Conservation (phyloP, 331 rosid species). For the Ulmus americana region DNA sequence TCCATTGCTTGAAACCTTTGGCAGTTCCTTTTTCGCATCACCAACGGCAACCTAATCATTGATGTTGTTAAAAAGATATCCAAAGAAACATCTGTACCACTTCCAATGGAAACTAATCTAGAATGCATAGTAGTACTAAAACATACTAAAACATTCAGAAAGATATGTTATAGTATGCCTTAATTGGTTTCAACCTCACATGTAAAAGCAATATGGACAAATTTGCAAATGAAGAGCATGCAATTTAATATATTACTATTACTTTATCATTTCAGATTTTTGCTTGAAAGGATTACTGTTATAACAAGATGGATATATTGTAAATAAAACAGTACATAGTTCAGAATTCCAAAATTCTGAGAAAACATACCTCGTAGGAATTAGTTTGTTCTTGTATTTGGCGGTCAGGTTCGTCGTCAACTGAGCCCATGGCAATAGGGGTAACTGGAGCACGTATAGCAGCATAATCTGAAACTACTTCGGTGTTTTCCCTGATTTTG, state of each 20-base stretch:
- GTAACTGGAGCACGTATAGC: slow-evolving; percentile 44
- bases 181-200: too few relatives aligned
- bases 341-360: background rate
- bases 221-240: background rate
- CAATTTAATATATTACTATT: background rate
- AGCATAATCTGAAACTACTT: slow-evolving; percentile 36
- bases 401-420: slow-evolving; percentile 36
- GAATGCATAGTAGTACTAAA: background rate
- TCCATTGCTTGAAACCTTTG: slow-evolving; percentile 33
- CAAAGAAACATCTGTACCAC: slow-evolving; percentile 5
- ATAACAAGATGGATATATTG: background rate
- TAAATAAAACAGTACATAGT: background rate
- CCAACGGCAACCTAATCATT: slow-evolving; percentile 40
- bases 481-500: slow-evolving; percentile 34
- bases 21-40: slow-evolving; percentile 38
- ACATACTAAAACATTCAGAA: too few relatives aligned
- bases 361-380: slow-evolving; percentile 53
- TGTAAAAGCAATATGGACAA: background rate
- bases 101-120: background rate
- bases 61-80: slow-evolving; percentile 18
- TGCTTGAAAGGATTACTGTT: background rate
- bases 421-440: slow-evolving; percentile 33
- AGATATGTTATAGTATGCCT: too few relatives aligned
- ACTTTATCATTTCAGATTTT: background rate
- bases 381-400: slow-evolving; percentile 34